Conservation (phyloP, 441 rosid genomes). For the Macaranga tanarius region DNA sequence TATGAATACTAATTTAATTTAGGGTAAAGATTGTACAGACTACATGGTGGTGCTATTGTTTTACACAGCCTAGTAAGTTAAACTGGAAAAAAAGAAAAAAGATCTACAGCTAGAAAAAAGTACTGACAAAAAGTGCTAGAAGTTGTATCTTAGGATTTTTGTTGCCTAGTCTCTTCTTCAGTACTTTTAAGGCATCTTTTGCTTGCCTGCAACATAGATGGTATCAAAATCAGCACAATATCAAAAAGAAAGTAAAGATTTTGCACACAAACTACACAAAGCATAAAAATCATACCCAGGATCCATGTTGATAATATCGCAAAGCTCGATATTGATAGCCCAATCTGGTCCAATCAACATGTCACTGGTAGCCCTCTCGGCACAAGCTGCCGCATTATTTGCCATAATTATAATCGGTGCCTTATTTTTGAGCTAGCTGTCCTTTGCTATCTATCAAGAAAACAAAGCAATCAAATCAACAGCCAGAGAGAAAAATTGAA, state of each 20-base stretch:
- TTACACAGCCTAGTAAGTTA: not conserved
- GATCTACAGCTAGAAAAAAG: not conserved
- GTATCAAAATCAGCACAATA: conserved; percentile 14
- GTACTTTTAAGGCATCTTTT: conserved; percentile 87
- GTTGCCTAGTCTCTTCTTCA: conserved; percentile 88
- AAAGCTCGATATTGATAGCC: conserved; percentile 91
- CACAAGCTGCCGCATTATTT: conserved; percentile 71
- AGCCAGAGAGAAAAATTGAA: conserved; percentile 10
- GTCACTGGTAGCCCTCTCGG: conserved; percentile 95
- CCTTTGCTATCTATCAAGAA: conserved; percentile 23
- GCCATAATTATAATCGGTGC: conserved; percentile 46
- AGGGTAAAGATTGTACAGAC: conserved; percentile 1
- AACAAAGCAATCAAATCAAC: conserved; percentile 12
- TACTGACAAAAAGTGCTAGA: conserved; percentile 86
- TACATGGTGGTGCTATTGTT: not conserved
- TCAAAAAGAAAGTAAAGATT: conserved; percentile 2
- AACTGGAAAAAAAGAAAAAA: conserved; percentile 7
- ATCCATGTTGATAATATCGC: conserved; percentile 90
- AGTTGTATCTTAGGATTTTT: conserved; percentile 86
- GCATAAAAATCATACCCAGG: conserved; percentile 56
- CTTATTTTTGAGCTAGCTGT: conserved; percentile 14
- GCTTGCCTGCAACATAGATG: conserved; percentile 62
- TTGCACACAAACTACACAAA: not conserved
- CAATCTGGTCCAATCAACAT: conserved; percentile 90
- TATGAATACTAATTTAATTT: not conserved